phyloP scores from a whole-genome alignment of 805 yeast genomes.

The Saccharomyces mikatae region DNA sequence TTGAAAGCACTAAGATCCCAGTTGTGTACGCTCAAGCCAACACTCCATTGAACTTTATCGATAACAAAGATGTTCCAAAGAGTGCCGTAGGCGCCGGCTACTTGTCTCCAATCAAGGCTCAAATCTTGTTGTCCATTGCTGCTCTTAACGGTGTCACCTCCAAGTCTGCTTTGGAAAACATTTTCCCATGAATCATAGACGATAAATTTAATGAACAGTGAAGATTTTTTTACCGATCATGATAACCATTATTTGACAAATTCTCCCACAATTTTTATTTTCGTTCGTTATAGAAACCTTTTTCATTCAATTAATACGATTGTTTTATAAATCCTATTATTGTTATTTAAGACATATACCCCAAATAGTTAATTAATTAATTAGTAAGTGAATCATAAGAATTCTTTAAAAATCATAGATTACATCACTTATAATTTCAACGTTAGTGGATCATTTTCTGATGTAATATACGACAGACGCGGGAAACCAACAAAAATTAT shows the following conservation, averaged over 20 bases:
- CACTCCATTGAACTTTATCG: conserved; percentile 13
- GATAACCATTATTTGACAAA: not conserved
- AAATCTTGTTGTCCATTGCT: conserved; percentile 26
- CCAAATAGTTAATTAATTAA: not conserved
- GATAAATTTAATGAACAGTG: not conserved
- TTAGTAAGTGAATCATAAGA: not conserved
- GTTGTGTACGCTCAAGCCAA: conserved; percentile 25
- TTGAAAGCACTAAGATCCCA: conserved; percentile 14
- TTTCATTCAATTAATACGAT: not conserved
- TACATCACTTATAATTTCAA: no score
- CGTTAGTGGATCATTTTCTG: no score
- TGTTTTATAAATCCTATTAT: not conserved
- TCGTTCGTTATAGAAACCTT: not conserved
- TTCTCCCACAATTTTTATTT: not conserved
- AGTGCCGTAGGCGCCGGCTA: conserved; percentile 27
- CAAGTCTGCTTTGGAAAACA: conserved; percentile 3
- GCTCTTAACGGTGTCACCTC: conserved; percentile 20
- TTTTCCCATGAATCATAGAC: conserved; percentile 5
- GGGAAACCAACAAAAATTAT: not conserved
- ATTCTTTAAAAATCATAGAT: not conserved
- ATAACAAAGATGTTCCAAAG: conserved; percentile 17
- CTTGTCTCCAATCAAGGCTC: conserved; percentile 28
- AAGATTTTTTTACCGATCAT: not conserved
- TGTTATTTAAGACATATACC: not conserved
- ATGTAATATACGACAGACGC: not conserved